A percentile compares a stretch with the other conserved stretches of the same genome.
Evolutionary conservation across 768 basidiomycete genomes (phyloP).

Genomic region (Pleurotus platypus): DNA sequence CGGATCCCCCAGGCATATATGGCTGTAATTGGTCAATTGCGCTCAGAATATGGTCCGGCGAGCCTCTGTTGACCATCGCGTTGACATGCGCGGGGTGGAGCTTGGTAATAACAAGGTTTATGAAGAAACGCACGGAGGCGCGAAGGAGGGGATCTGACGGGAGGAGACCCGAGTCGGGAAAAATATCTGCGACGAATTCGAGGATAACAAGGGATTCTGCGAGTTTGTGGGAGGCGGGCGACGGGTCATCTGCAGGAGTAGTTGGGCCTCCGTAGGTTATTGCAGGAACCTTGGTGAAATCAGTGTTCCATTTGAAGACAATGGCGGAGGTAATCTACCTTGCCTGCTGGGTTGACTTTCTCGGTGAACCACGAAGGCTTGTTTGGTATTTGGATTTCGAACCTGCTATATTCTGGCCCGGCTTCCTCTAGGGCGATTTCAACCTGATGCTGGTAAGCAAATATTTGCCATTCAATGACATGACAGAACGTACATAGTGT

Average conservation of each 20-base stretch:
- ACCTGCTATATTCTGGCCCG: neutral
- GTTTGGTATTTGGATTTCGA: neutral
- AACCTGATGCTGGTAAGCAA: neutral
- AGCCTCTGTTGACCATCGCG: neutral
- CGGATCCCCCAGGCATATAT: neutral
- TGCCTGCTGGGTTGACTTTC: neutral
- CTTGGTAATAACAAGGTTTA: neutral
- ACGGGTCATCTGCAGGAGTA: neutral
- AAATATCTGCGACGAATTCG: neutral
- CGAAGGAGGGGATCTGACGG: neutral
- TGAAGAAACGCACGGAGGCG: neutral
- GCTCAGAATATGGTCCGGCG: neutral
- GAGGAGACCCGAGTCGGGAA: neutral
- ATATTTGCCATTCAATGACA: no score
- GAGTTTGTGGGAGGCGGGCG: neutral
- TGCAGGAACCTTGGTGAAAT: neutral
- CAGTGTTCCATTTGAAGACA: neutral
- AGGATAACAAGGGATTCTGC: neutral
- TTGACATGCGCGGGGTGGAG: neutral
- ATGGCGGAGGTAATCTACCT: neutral
- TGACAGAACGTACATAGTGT: no score
- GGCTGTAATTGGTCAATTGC: neutral
- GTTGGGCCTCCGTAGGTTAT: slow-evolving; percentile 1
- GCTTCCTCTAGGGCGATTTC: slow-evolving; percentile 1
- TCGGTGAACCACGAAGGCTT: slow-evolving; percentile 4